Evolutionary conservation across 2,329 filamentous ascomycete species (phyloP), one percentile per base, ranked within the genome.

Genomic region (Verruconis gallopava): DNA sequence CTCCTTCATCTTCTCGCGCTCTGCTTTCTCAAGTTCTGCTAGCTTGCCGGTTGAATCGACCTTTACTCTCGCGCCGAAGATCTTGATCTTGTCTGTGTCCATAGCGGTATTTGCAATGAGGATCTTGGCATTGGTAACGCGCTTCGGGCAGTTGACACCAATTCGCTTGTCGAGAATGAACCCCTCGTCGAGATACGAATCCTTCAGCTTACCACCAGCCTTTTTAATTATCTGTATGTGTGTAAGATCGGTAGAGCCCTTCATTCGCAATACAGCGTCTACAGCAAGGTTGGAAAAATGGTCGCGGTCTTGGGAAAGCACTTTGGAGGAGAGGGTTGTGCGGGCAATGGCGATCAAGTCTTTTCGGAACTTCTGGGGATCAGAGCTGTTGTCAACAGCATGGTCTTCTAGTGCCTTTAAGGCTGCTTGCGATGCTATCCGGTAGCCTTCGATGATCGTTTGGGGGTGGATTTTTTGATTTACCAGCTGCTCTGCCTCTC

Each of bases 221-320:
- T 98, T 98, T 73, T 98, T 98, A 71, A 98, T 98, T 57, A 98
- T 88, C 64, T 98, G 91, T 51, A 98, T 98, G 60, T 96, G 88
- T 61, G 84, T 95, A 42, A 98, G 77, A 61, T 98, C 91, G 44
- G 84, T 85, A 2, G 86, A 93, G 44, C 83, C 83, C 62, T 85
- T 85, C 56, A 98, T 73, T 49, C 93, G 78, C 46, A 96, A 71
- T 3, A 98, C 84, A 28, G 91, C 91, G 53, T 96, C 88, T 50
- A 83, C 83, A 14, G 91, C 91, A 38, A 98, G 75, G 59, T 81
- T 74, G 44, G 91, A 77, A 56, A 98, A 98, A 57, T 96, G 84
- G 48, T 88, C 77, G 49, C 88, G 78, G 64, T 98, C 89, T 65
- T 98, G 91, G 38, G 85, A 79, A 41, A 98, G 74, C 41, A 98